phyloP scores from a whole-genome alignment of 805 yeast genomes.

The Wickerhamiella siamensis region DNA sequence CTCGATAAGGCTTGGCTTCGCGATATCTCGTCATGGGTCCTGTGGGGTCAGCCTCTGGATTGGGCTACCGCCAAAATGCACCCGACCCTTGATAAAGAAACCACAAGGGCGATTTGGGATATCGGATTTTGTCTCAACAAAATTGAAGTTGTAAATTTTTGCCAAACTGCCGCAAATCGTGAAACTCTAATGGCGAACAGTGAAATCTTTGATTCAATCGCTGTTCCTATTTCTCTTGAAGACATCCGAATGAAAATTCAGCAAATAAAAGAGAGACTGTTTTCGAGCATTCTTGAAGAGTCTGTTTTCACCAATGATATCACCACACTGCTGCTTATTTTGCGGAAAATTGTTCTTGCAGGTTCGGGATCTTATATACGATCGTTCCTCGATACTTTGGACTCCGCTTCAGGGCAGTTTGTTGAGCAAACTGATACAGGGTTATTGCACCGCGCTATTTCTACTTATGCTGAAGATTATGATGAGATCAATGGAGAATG shows the following conservation, averaged over 20 bases:
- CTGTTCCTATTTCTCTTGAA: background rate
- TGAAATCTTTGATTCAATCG: background rate
- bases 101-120: background rate
- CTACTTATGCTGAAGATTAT: constrained; percentile 8
- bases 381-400: background rate
- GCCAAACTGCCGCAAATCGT: background rate
- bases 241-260: background rate
- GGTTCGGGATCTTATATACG: constrained; percentile 13
- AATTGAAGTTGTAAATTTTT: constrained; percentile 5
- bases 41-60: background rate
- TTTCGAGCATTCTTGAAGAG: background rate
- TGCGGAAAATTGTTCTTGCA: constrained; percentile 10
- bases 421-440: background rate
- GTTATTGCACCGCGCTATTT: constrained; percentile 5
- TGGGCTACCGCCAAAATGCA: background rate
- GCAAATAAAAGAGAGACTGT: background rate
- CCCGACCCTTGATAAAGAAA: background rate
- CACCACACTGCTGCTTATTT: constrained; percentile 6
- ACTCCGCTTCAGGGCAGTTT: too few species aligned
- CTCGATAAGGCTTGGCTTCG: constrained; percentile 3
- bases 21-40: constrained; percentile 1
- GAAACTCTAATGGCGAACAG: background rate
- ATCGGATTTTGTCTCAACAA: constrained; percentile 4
- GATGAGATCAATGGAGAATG: constrained; percentile 3
- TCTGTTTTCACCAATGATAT: constrained; percentile 1